Conservation (phyloP, 257 asterid genomes). For the Craterostigma plantagineum region DNA sequence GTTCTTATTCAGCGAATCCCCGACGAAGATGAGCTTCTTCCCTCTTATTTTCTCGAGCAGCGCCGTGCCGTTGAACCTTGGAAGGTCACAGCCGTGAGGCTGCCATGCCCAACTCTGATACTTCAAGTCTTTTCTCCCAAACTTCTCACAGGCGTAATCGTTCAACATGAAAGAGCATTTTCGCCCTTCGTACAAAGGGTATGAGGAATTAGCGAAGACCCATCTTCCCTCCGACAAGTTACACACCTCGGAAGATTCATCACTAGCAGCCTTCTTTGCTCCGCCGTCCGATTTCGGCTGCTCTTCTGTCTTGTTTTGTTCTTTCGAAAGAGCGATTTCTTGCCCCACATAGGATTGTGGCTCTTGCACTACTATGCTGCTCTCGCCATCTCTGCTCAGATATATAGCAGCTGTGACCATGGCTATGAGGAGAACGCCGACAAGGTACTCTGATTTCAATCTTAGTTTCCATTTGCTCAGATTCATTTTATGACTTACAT, state of each 20-base stretch:
- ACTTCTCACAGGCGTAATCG: slow-evolving; percentile 27
- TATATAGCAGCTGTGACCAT: too few relatives aligned
- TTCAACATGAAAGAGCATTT: slow-evolving; percentile 27
- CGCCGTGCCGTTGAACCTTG: slow-evolving; percentile 40
- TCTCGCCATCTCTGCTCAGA: too few relatives aligned
- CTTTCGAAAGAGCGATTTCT: too few relatives aligned
- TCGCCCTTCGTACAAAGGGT: slow-evolving; percentile 1
- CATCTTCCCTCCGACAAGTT: slow-evolving; percentile 3
- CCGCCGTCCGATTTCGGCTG: neutral
- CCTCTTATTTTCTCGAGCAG: slow-evolving; percentile 44
- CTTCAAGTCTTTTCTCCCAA: slow-evolving; percentile 32
- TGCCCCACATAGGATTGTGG: too few relatives aligned
- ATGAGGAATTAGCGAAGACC: neutral
- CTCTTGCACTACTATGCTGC: too few relatives aligned
- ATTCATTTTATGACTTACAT: too few relatives aligned
- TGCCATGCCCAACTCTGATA: slow-evolving; percentile 55
- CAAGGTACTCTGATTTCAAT: too few relatives aligned
- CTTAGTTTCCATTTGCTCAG: too few relatives aligned
- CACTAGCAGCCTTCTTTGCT: neutral
- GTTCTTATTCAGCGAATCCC: slow-evolving; percentile 52
- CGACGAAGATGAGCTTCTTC: slow-evolving; percentile 47
- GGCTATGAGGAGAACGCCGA: too few relatives aligned
- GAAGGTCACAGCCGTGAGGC: slow-evolving; percentile 41
- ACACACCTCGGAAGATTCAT: too few relatives aligned
- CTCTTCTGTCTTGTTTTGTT: too few relatives aligned